Conservation (phyloP, 345 rosid species). For the Eutrema japonicum region DNA sequence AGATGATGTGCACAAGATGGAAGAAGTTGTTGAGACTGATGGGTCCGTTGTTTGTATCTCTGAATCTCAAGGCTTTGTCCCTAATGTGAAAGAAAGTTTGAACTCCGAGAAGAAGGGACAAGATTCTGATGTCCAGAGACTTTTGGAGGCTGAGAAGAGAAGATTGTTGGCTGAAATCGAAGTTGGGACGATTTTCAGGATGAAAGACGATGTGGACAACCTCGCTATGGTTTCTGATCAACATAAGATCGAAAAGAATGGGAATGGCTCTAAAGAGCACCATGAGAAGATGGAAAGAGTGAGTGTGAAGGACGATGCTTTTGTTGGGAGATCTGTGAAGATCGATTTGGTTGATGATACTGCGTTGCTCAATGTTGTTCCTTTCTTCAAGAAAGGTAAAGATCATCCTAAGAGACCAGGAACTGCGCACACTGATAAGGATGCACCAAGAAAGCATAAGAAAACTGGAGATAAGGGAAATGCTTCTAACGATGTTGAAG, state of each 20-base stretch:
- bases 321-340: conserved; percentile 53
- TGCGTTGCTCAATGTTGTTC: conserved; percentile 60
- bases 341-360: conserved; percentile 76
- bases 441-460: conserved; percentile 45
- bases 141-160: conserved; percentile 70
- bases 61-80: conserved; percentile 26
- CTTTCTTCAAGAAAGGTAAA: conserved; percentile 42
- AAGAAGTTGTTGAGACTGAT: conserved; percentile 29
- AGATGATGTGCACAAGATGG: conserved; percentile 28
- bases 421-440: conserved; percentile 32
- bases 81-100: conserved; percentile 35
- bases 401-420: conserved; percentile 41
- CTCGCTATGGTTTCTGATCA: conserved; percentile 26
- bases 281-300: conserved; percentile 34
- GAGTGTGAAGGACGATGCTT: conserved; percentile 35
- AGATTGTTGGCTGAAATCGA: conserved; percentile 61
- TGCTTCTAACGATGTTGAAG: conserved; percentile 37
- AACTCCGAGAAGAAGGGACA: conserved; percentile 32
- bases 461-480: conserved; percentile 54
- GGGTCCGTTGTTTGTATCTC: conserved; percentile 30
- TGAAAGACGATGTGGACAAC: conserved; percentile 28
- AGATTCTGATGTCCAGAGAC: conserved; percentile 37
- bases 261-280: conserved; percentile 25
- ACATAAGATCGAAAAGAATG: conserved; percentile 34
- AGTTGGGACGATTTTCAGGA: conserved; percentile 50